Percentiles rank a stretch among this genome's conserved stretches.
phyloP scores from a whole-genome alignment of 2,329 filamentous ascomycete species.

The Calonectria hongkongensis region DNA sequence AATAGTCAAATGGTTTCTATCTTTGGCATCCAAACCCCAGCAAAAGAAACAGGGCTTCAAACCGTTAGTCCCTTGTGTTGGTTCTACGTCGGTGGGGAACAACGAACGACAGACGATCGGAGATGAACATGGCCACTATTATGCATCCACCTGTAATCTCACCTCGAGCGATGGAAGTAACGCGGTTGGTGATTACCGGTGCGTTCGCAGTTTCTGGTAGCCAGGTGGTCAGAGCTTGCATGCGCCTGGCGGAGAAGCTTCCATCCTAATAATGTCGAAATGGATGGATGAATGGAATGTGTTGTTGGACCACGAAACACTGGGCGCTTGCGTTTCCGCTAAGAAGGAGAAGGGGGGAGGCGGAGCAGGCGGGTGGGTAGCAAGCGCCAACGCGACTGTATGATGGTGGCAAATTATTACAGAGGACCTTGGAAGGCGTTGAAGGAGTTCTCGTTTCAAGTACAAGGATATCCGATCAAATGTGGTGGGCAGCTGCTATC shows the following conservation, averaged over 20 bases:
- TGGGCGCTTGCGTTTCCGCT: conserved; percentile 38
- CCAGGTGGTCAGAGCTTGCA: conserved; percentile 32
- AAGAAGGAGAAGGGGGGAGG: conserved; percentile 12
- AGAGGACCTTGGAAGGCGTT: conserved; percentile 31
- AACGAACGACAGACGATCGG: background rate
- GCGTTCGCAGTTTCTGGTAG: conserved; percentile 40
- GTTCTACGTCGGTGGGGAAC: background rate
- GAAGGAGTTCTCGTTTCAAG: conserved; percentile 28
- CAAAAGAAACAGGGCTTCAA: conserved; percentile 36
- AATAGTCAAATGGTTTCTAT: conserved; percentile 46
- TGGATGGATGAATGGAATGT: conserved; percentile 29
- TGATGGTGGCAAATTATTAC: conserved; percentile 25
- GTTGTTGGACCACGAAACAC: conserved; percentile 26
- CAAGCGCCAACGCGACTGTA: conserved; percentile 25
- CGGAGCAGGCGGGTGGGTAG: conserved; percentile 30
- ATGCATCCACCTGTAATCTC: conserved; percentile 7
- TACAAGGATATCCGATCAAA: conserved; percentile 25
- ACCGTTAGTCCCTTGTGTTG: conserved; percentile 3
- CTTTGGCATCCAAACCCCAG: conserved; percentile 34
- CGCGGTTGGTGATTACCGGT: conserved; percentile 41
- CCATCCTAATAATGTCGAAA: conserved; percentile 10
- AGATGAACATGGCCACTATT: background rate
- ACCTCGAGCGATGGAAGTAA: background rate
- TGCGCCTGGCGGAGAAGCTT: conserved; percentile 13
- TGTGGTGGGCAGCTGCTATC: conserved; percentile 11